These are phyloP conservation scores for Talaromyces liani DNA, from an alignment of 495 filamentous ascomycete genomes.

Conservation along the genomic window DNA sequence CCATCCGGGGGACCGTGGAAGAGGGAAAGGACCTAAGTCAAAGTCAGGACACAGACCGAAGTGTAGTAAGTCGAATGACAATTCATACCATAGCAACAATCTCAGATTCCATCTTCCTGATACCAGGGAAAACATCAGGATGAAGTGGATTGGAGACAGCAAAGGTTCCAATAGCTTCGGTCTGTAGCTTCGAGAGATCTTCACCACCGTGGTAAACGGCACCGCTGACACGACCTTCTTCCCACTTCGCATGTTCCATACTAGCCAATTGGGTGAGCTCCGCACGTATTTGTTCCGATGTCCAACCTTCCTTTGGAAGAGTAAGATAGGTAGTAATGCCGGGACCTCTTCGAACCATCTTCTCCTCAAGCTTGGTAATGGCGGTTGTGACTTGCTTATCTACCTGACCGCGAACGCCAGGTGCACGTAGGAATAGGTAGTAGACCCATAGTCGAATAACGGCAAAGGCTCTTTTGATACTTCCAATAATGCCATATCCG, in stretches of 20 bases:
- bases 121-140: constrained; percentile 95
- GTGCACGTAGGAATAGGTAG: constrained; percentile 75
- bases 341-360: constrained; percentile 68
- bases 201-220: constrained; percentile 95
- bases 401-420: constrained; percentile 76
- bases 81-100: constrained; percentile 80
- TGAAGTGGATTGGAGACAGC: constrained; percentile 98
- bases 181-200: constrained; percentile 74
- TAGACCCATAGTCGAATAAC: constrained; percentile 65
- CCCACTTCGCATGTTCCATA: constrained; percentile 94
- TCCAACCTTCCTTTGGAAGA: constrained; percentile 83
- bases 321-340: constrained; percentile 65
- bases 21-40: constrained; percentile 58
- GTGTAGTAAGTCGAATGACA: background rate
- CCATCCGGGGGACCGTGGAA: constrained; percentile 84
- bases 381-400: constrained; percentile 65
- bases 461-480: constrained; percentile 62
- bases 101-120: constrained; percentile 99
- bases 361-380: constrained; percentile 67
- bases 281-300: constrained; percentile 64
- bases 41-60: background rate
- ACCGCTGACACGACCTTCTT: constrained; percentile 89
- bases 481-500: constrained; percentile 81
- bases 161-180: constrained; percentile 86
- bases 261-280: constrained; percentile 72